Conservation (phyloP, 75 land plant genomes). For the Isoetes taiwanensis region DNA sequence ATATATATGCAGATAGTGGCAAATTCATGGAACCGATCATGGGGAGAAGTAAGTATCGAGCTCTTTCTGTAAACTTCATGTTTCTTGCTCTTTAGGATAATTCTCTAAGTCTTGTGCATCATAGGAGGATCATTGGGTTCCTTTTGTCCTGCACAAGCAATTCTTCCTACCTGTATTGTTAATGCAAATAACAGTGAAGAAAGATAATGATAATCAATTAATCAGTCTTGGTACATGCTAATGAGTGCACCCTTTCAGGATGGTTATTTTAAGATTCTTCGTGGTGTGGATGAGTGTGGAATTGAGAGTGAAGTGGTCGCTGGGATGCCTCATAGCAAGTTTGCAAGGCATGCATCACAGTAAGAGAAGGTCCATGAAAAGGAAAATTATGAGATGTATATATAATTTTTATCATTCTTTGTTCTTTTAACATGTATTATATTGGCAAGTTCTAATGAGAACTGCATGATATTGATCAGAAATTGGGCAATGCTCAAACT, state of each 20-base stretch:
- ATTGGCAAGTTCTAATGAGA: too few species aligned
- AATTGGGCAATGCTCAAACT: too few species aligned
- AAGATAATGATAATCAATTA: too few species aligned
- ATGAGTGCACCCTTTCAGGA: slow-evolving; percentile 38
- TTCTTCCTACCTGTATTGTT: neutral
- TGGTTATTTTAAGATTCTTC: slow-evolving; percentile 58
- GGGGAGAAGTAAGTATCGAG: slow-evolving; percentile 62
- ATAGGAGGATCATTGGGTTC: neutral
- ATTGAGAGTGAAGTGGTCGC: slow-evolving; percentile 61
- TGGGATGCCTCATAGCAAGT: slow-evolving; percentile 39
- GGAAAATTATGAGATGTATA: too few species aligned
- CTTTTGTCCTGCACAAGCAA: neutral
- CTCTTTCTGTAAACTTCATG: neutral
- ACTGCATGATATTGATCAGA: too few species aligned
- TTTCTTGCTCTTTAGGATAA: neutral
- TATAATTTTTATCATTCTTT: too few species aligned
- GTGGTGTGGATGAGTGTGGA: slow-evolving; percentile 67
- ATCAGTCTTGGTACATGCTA: too few species aligned
- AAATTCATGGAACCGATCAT: slow-evolving; percentile 66
- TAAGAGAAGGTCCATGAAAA: too few species aligned
- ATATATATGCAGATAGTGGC: slow-evolving; percentile 49
- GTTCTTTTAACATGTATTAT: too few species aligned
- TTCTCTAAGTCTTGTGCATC: too few species aligned
- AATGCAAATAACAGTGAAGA: too few species aligned
- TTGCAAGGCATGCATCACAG: too few species aligned